phyloP scores from a whole-genome alignment of 1,284 basidiomycete genomes.

The Tylopilus orsonianus region DNA sequence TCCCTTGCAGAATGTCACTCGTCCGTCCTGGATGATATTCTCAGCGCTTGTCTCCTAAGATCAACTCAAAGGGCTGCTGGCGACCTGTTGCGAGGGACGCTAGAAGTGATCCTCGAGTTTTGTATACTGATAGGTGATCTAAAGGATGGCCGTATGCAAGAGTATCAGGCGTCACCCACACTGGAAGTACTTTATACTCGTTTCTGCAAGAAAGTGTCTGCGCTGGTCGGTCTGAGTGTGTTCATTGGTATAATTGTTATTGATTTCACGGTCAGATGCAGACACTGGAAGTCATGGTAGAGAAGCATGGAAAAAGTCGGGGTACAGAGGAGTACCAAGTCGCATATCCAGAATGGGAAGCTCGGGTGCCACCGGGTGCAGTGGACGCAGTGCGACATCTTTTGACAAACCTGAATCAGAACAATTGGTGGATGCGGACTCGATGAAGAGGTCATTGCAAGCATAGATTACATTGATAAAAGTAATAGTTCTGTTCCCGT shows the following conservation, averaged over 20 bases:
- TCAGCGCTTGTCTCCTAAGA: conserved; percentile 76
- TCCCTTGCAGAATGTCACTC: conserved; percentile 72
- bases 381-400: conserved; percentile 49
- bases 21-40: conserved; percentile 68
- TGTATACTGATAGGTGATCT: conserved; percentile 68
- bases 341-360: conserved; percentile 25
- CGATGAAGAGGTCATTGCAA: not conserved
- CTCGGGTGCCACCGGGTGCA: conserved; percentile 43
- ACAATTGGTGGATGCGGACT: conserved; percentile 46
- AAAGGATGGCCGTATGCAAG: conserved; percentile 49
- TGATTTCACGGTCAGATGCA: conserved; percentile 15
- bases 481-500: conserved; percentile 5
- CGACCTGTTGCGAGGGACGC: conserved; percentile 62
- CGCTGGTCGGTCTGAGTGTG: conserved; percentile 49
- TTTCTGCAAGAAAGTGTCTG: conserved; percentile 56
- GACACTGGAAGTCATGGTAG: conserved; percentile 30
- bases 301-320: conserved; percentile 38
- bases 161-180: conserved; percentile 56
- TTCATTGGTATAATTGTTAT: not conserved
- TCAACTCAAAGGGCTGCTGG: conserved; percentile 68
- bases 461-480: conserved; percentile 13
- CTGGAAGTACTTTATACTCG: conserved; percentile 54
- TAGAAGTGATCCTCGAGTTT: conserved; percentile 72
- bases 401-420: conserved; percentile 44
- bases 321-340: conserved; percentile 23